Evolutionary conservation across 805 yeast genomes (phyloP).

Genomic region (Nakazawaea peltata): DNA sequence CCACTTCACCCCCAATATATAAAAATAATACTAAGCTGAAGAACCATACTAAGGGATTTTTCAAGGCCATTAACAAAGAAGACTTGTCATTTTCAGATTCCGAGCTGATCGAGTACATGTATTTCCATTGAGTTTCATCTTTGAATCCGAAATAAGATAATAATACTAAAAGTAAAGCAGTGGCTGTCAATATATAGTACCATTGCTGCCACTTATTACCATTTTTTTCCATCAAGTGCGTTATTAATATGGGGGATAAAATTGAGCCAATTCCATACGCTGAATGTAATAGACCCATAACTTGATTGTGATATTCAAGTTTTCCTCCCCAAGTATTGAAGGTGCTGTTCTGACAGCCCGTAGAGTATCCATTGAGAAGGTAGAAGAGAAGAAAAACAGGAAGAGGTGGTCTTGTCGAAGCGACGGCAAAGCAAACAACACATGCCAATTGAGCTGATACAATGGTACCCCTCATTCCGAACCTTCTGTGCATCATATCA

Average conservation of each 20-base stretch:
- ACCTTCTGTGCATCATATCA: constrained; percentile 28
- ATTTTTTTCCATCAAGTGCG: constrained; percentile 30
- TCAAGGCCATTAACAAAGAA: constrained; percentile 16
- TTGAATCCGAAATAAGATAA: constrained; percentile 19
- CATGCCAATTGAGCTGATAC: constrained; percentile 23
- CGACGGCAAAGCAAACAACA: constrained; percentile 24
- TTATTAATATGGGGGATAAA: constrained; percentile 39
- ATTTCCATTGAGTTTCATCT: constrained; percentile 35
- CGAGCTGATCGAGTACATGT: constrained; percentile 21
- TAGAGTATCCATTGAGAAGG: constrained; percentile 41
- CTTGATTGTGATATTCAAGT: constrained; percentile 37
- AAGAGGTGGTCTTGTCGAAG: constrained; percentile 33
- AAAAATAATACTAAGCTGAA: constrained; percentile 34
- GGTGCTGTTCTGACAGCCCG: constrained; percentile 49
- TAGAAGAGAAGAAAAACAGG: constrained; percentile 30
- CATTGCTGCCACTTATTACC: constrained; percentile 27
- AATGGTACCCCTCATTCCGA: constrained; percentile 46
- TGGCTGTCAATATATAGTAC: constrained; percentile 23
- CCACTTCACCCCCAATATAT: constrained; percentile 44
- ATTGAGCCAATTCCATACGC: constrained; percentile 47
- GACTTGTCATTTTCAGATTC: constrained; percentile 1
- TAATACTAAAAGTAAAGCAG: constrained; percentile 17
- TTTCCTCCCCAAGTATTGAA: constrained; percentile 46
- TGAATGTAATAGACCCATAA: constrained; percentile 44
- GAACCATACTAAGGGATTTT: constrained; percentile 28